Base-by-base conservation (phyloP, 2,329 filamentous ascomycete genomes). In the Berkeleyomyces rouxiae region DNA sequence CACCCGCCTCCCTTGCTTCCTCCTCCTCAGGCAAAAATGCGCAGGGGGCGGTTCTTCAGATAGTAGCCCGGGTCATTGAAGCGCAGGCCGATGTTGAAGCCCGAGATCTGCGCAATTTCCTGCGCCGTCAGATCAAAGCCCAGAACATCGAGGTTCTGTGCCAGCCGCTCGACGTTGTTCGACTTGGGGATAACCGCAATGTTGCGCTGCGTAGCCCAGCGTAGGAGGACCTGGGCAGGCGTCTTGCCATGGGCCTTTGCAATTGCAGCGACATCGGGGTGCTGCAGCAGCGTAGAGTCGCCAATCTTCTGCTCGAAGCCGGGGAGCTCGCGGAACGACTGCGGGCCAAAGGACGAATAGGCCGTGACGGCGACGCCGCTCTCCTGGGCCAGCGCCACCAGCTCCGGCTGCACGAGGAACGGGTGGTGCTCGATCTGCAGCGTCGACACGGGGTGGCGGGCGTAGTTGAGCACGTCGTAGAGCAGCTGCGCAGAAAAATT, bases 391-490 rank as follows among this genome's bases (percentile, higher is more conserved):
- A 89, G 82, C 69, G 82, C 76, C 69, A 93, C 72, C 61, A 95
- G 81, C 61, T 83, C 79, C 65, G 78, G 74, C 79, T 95, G 89
- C 65, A 87, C 85, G 64, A 92, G 82, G 80, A 91, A 93, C 36
- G 89, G 89, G 79, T 95, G 90, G 77, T 92, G 88, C 79, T 95
- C 89, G 73, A 95, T 85, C 79, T 95, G 90, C 65, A 93, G 84
- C 47, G 86, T 85, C 46, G 88, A 86, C 7, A 88, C 87, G 53
- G 79, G 79, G 74, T 90, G 82, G 69, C 81, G 82, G 66, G 87
- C 87, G 74, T 90, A 89, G 69, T 86, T 83, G 71, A 92, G 80
- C 68, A 91, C 77, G 74, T 93, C 88, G 73, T 91, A 86, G 70
- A 95, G 75, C 67, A 89, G 78, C 74, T 87, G 82, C 57, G 81